A percentile compares a stretch with the other conserved stretches of the same genome.
These are phyloP conservation scores for Udeniomyces megalosporus DNA, from an alignment of 768 basidiomycete species.

Conservation along the genomic window DNA sequence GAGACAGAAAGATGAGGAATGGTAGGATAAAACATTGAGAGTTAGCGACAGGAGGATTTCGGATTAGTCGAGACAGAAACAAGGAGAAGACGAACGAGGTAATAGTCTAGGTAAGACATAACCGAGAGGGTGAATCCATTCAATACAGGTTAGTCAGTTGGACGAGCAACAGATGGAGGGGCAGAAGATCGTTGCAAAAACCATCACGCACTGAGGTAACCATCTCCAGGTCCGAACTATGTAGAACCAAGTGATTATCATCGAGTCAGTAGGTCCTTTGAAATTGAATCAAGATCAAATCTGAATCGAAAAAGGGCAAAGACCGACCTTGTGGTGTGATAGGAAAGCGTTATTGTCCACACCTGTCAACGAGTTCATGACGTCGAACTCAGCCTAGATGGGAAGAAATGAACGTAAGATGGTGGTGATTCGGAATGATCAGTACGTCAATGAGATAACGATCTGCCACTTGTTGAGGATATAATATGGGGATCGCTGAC, in stretches of 20 bases:
- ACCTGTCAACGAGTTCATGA: constrained; percentile 83
- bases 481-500: constrained; percentile 21
- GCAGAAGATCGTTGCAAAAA: neutral
- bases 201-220: constrained; percentile 38
- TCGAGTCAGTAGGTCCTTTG: neutral
- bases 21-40: neutral
- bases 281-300: constrained; percentile 12
- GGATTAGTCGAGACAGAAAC: constrained; percentile 6
- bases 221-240: constrained; percentile 79
- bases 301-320: neutral
- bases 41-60: constrained; percentile 10
- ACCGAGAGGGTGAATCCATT: neutral
- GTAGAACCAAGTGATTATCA: neutral
- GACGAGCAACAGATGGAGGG: constrained; percentile 10
- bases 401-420: neutral
- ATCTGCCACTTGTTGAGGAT: no score
- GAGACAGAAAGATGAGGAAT: constrained; percentile 40
- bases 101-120: neutral
- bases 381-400: constrained; percentile 65
- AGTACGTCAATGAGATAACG: neutral
- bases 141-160: neutral
- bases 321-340: constrained; percentile 57
- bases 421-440: neutral
- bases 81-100: neutral
- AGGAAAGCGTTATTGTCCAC: constrained; percentile 85